These are phyloP conservation scores for Zanthoxylum bungeanum DNA, from an alignment of 345 rosid genomes.

Conservation along the genomic window DNA sequence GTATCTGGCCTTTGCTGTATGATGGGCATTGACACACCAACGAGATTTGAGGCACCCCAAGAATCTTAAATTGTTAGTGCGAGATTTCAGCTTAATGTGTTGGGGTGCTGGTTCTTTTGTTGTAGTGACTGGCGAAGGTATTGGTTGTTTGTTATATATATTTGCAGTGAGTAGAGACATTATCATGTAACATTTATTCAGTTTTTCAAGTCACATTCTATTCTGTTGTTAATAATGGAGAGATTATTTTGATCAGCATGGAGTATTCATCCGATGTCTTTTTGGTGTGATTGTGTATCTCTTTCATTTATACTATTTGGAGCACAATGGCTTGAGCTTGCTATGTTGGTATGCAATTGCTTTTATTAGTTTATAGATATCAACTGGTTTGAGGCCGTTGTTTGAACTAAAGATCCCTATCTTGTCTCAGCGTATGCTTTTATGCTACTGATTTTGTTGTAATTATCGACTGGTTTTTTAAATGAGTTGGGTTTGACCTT, in stretches of 20 bases:
- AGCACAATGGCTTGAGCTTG: neutral
- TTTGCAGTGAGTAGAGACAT: constrained; percentile 11
- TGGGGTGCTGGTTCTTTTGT: constrained; percentile 13
- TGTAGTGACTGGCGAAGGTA: too few relatives aligned
- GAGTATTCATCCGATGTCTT: neutral
- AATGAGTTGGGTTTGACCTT: too few relatives aligned
- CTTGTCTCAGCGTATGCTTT: neutral
- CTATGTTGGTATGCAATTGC: neutral
- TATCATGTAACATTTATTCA: constrained; percentile 16
- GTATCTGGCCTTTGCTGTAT: constrained; percentile 94
- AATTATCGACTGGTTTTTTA: neutral
- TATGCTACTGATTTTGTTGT: neutral
- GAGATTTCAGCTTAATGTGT: constrained; percentile 10
- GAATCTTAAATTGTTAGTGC: constrained; percentile 52
- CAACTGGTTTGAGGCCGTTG: neutral
- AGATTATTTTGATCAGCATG: constrained; percentile 4
- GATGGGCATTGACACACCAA: constrained; percentile 96
- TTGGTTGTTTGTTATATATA: constrained; percentile 32
- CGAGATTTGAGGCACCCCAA: constrained; percentile 90
- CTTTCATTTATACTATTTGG: too few relatives aligned
- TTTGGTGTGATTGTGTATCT: too few relatives aligned
- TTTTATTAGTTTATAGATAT: too few relatives aligned
- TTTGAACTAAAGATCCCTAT: neutral
- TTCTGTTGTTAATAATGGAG: constrained; percentile 18
- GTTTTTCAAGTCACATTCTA: neutral